Conservation (phyloP, 1,139 yeast species). For the Sugiyamaella grinbergsii region DNA sequence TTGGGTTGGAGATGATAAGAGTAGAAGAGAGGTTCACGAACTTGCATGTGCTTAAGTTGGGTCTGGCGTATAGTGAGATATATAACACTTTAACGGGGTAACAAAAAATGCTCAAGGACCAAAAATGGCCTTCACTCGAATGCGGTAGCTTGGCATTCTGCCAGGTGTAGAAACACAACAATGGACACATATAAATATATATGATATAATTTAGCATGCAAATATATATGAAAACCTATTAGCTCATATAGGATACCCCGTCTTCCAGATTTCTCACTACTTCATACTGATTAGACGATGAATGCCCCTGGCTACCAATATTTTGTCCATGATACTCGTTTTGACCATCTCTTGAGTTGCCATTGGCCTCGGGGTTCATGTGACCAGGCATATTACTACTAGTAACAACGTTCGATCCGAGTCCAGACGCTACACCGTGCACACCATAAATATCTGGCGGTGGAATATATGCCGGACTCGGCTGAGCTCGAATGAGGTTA, state of each 20-base stretch:
- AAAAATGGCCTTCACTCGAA: too few relatives aligned
- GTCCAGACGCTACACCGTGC: constrained; percentile 18
- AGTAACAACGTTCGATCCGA: constrained; percentile 11
- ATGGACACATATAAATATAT: too few relatives aligned
- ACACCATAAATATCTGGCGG: constrained; percentile 43
- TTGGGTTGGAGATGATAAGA: too few relatives aligned
- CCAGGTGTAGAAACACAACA: too few relatives aligned
- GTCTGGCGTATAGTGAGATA: too few relatives aligned
- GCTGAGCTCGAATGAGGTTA: constrained; percentile 45
- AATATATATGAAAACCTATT: not conserved
- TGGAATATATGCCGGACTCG: constrained; percentile 47
- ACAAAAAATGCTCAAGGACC: too few relatives aligned
- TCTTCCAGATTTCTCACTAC: constrained; percentile 40
- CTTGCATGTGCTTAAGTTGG: too few relatives aligned
- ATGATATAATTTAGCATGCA: too few relatives aligned
- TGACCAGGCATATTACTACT: not conserved
- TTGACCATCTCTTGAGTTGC: constrained; percentile 8
- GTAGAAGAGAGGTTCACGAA: too few relatives aligned
- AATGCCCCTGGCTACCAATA: constrained; percentile 1
- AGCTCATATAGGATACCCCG: constrained; percentile 32
- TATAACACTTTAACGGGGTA: too few relatives aligned
- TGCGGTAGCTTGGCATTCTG: too few relatives aligned
- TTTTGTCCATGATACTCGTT: constrained; percentile 15
- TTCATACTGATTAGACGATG: constrained; percentile 27
- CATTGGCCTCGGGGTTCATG: constrained; percentile 8